These are phyloP conservation scores for Aspergillus egyptiacus DNA, from an alignment of 495 filamentous ascomycete genomes.

Conservation along the genomic window DNA sequence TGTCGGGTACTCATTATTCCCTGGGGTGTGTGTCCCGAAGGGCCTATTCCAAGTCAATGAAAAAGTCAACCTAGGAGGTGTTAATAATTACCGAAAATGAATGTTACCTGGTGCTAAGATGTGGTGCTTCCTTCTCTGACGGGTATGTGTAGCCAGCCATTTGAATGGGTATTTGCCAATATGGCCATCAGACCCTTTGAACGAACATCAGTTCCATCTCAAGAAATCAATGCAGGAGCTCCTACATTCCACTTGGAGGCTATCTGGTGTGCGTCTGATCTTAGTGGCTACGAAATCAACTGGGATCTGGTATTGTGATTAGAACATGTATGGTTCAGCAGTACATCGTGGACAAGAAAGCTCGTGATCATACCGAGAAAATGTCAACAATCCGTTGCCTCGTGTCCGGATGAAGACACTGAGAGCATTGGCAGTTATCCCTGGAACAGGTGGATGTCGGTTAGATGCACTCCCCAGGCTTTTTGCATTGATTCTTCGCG, in stretches of 20 bases:
- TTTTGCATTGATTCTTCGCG: background rate
- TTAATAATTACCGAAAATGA: slow-evolving; percentile 12
- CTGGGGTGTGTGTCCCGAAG: slow-evolving; percentile 5
- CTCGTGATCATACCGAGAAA: slow-evolving; percentile 48
- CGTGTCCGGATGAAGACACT: slow-evolving; percentile 72
- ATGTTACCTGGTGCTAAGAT: background rate
- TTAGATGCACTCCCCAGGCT: background rate
- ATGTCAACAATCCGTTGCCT: slow-evolving; percentile 68
- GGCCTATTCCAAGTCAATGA: slow-evolving; percentile 26
- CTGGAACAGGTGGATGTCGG: slow-evolving; percentile 33
- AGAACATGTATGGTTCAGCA: slow-evolving; percentile 12
- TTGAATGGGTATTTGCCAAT: slow-evolving; percentile 51
- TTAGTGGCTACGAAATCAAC: slow-evolving; percentile 40
- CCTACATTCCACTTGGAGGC: slow-evolving; percentile 29
- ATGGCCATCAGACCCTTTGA: slow-evolving; percentile 44
- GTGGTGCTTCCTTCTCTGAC: slow-evolving; percentile 4
- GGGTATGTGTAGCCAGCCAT: slow-evolving; percentile 24
- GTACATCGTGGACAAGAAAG: background rate
- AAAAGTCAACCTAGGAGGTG: background rate
- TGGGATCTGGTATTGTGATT: slow-evolving; percentile 37
- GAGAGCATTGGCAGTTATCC: slow-evolving; percentile 73
- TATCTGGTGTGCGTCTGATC: slow-evolving; percentile 10
- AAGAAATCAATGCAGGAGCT: background rate
- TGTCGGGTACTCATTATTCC: slow-evolving; percentile 39
- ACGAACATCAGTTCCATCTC: slow-evolving; percentile 16